These are phyloP conservation scores for Epichloe scottii DNA, from an alignment of 2,329 filamentous ascomycete species.

Conservation along the genomic window DNA sequence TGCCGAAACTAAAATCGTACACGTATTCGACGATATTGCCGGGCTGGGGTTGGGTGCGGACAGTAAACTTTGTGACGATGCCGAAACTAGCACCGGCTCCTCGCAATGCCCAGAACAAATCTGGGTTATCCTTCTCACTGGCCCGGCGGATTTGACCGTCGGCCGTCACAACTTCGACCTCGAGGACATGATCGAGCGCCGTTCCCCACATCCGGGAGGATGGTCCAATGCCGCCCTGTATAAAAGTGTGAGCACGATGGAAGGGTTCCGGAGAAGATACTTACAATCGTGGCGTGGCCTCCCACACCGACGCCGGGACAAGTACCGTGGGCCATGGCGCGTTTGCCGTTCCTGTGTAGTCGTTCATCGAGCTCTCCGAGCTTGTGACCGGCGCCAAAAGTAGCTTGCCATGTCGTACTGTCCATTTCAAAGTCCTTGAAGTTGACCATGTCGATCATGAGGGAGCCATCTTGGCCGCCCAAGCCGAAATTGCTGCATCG, in stretches of 20 bases:
- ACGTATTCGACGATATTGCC: slow-evolving; percentile 45
- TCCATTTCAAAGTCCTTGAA: slow-evolving; percentile 43
- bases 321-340: slow-evolving; percentile 48
- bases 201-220: slow-evolving; percentile 47
- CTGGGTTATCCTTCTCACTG: slow-evolving; percentile 32
- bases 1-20: slow-evolving; percentile 39
- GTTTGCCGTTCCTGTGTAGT: slow-evolving; percentile 36
- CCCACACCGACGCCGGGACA: slow-evolving; percentile 46
- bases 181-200: slow-evolving; percentile 40
- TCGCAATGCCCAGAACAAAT: slow-evolving; percentile 44
- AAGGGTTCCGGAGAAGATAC: slow-evolving; percentile 8
- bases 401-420: slow-evolving; percentile 37
- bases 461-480: slow-evolving; percentile 36
- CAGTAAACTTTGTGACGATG: slow-evolving; percentile 43
- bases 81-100: slow-evolving; percentile 46
- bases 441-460: slow-evolving; percentile 42
- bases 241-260: not conserved
- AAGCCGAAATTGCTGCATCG: slow-evolving; percentile 27
- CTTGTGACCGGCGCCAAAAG: slow-evolving; percentile 39
- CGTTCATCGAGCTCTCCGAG: slow-evolving; percentile 38
- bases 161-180: slow-evolving; percentile 43
- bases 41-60: slow-evolving; percentile 44
- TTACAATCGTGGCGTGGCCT: slow-evolving; percentile 43
- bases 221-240: slow-evolving; percentile 43
- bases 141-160: slow-evolving; percentile 38